Base-by-base conservation (phyloP, 768 basidiomycete genomes). In the Obba rivulosa region DNA sequence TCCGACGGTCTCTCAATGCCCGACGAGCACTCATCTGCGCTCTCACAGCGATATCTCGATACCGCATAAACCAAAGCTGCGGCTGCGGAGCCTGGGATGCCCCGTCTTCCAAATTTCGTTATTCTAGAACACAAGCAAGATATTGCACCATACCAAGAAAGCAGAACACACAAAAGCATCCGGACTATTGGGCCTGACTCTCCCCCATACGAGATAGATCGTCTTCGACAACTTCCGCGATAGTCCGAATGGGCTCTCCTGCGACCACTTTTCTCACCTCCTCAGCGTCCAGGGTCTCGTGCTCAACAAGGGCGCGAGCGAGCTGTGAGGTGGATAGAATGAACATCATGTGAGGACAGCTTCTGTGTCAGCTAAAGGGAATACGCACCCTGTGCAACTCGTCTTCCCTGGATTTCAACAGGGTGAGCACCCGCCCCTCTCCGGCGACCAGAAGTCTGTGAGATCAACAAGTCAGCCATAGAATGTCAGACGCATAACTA, bases 221-320 rank as follows among this genome's bases (percentile, higher is more conserved):
- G 47, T 80, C 79, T 46, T 80, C 72, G 54, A 87, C 62, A 43
- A 83, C 78, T 59, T 88, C 83, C 54, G 77, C 69, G 55, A 87
- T 76, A 49, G 71, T 76, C 49, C 85, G 81, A 66, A 92, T 87
- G 45, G 77, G 73, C 64, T 95, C 83, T 34, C 93, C 93, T 49
- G 75, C 82, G 62, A 97, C 78, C 21, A 94, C 92, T 67, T 79
- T 84, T 59, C 76, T 72, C 16, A 97, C 94, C 66, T 99, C 92
- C 9, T 89, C 85, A 35, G 79, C 73, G 56, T 85, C 83, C 54
- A 99, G 71, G 17, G 95, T 97, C 72, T 99, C 95, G 67, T 95
- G 87, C 64, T 97, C 93, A 11, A 99, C 86, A 49, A 99, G 71
- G 9, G 95, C 95, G 46, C 79, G 78, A 2, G 95, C 94, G 35